phyloP scores from a whole-genome alignment of 2,329 filamentous ascomycete species.

The Parafenestella ontariensis region DNA sequence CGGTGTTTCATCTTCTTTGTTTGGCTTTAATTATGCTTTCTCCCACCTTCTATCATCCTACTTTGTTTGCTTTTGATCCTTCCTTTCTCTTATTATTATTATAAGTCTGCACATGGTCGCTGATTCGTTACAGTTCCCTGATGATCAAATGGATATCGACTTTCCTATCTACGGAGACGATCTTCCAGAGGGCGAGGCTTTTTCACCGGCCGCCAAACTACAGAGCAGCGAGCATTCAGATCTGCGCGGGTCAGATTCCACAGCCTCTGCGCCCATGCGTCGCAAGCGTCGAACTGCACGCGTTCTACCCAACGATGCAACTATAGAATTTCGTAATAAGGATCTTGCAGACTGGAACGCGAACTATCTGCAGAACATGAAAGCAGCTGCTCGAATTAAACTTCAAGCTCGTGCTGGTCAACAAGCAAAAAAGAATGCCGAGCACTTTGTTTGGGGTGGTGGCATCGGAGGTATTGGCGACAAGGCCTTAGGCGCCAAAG shows the following conservation, averaged over 20 bases:
- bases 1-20: too few relatives aligned
- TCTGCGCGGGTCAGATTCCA: constrained; percentile 44
- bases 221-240: constrained; percentile 23
- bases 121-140: constrained; percentile 30
- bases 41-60: too few relatives aligned
- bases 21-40: background rate
- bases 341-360: constrained; percentile 65
- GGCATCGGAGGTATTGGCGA: constrained; percentile 61
- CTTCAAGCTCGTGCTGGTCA: constrained; percentile 49
- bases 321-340: constrained; percentile 61
- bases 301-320: constrained; percentile 56
- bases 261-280: constrained; percentile 51
- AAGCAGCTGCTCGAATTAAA: constrained; percentile 54
- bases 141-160: constrained; percentile 38
- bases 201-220: constrained; percentile 22
- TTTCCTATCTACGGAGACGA: constrained; percentile 44
- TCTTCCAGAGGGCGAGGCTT: constrained; percentile 39
- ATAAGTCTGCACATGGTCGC: constrained; percentile 8
- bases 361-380: constrained; percentile 69
- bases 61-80: background rate
- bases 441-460: constrained; percentile 64
- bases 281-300: constrained; percentile 49
- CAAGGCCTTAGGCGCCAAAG: constrained; percentile 28
- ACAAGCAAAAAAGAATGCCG: constrained; percentile 68
- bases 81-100: background rate